Conservation (phyloP, 2,329 filamentous ascomycete genomes). For the Scleromitrula shiraiana region DNA sequence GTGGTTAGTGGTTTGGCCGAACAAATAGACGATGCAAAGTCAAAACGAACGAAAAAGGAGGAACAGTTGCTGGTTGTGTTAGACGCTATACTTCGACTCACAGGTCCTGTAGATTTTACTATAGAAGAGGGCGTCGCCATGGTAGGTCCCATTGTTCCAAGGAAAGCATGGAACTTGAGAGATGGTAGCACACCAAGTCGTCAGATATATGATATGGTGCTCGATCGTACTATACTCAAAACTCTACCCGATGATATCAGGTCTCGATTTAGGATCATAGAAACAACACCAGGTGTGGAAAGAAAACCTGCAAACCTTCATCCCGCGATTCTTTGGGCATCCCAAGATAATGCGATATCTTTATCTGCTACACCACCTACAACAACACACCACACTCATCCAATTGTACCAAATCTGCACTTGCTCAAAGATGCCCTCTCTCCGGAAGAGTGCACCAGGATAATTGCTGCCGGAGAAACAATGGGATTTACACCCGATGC, state of each 20-base stretch:
- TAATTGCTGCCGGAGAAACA: conserved; percentile 58
- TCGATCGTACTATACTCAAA: conserved; percentile 47
- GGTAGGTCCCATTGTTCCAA: conserved; percentile 34
- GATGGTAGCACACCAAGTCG: conserved; percentile 32
- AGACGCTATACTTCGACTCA: conserved; percentile 56
- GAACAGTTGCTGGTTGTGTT: conserved; percentile 51
- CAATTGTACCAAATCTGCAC: conserved; percentile 52
- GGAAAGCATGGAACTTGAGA: conserved; percentile 54
- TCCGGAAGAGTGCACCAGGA: conserved; percentile 52
- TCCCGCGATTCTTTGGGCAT: conserved; percentile 56
- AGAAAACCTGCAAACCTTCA: conserved; percentile 63
- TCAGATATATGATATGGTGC: conserved; percentile 47
- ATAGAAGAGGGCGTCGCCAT: conserved; percentile 11
- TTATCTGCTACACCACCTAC: conserved; percentile 41
- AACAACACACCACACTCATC: conserved; percentile 48
- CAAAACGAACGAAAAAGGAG: conserved; percentile 38
- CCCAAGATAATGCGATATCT: conserved; percentile 46
- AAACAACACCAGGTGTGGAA: conserved; percentile 49
- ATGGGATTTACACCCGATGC: conserved; percentile 61
- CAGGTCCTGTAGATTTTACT: conserved; percentile 50
- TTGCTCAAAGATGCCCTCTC: conserved; percentile 54
- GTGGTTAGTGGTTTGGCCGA: conserved; percentile 59
- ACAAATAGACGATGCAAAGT: conserved; percentile 35
- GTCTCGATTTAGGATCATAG: conserved; percentile 47
- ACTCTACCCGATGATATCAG: conserved; percentile 32